These are phyloP conservation scores for Agaricus sinodeliciosus DNA, from an alignment of 768 basidiomycete species.

Conservation along the genomic window DNA sequence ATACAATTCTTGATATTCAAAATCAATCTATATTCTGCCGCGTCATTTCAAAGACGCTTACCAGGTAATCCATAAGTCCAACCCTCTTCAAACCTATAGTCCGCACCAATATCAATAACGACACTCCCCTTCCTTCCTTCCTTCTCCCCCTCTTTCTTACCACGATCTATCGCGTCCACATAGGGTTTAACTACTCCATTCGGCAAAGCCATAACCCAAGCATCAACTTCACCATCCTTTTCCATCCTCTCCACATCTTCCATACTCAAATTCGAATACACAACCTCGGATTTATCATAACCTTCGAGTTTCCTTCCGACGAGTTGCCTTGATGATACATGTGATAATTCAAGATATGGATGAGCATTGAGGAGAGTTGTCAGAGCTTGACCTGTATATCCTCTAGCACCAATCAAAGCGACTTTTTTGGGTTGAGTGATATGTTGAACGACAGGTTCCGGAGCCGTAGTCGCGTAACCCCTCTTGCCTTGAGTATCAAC, in stretches of 20 bases:
- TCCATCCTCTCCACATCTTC: slow-evolving; percentile 87
- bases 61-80: slow-evolving; percentile 99
- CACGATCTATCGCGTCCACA: slow-evolving; percentile 88
- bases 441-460: slow-evolving; percentile 17
- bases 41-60: slow-evolving; percentile 46
- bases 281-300: slow-evolving; percentile 65
- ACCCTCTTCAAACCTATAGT: slow-evolving; percentile 88
- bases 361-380: slow-evolving; percentile 84
- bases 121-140: slow-evolving; percentile 54
- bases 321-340: slow-evolving; percentile 94
- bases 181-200: slow-evolving; percentile 96
- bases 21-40: slow-evolving; percentile 21
- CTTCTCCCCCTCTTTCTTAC: slow-evolving; percentile 45
- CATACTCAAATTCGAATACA: slow-evolving; percentile 74
- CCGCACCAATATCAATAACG: slow-evolving; percentile 88
- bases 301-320: slow-evolving; percentile 73
- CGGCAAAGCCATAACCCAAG: slow-evolving; percentile 99
- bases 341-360: slow-evolving; percentile 83
- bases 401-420: slow-evolving; percentile 93
- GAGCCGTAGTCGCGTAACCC: slow-evolving; percentile 74
- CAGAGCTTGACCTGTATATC: slow-evolving; percentile 91
- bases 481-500: slow-evolving; percentile 40
- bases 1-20: slow-evolving; percentile 68
- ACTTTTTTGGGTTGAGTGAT: slow-evolving; percentile 77
- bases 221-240: slow-evolving; percentile 84